Evolutionary conservation across 2,329 filamentous ascomycete genomes (phyloP).

Genomic region (Alternaria arbusti): DNA sequence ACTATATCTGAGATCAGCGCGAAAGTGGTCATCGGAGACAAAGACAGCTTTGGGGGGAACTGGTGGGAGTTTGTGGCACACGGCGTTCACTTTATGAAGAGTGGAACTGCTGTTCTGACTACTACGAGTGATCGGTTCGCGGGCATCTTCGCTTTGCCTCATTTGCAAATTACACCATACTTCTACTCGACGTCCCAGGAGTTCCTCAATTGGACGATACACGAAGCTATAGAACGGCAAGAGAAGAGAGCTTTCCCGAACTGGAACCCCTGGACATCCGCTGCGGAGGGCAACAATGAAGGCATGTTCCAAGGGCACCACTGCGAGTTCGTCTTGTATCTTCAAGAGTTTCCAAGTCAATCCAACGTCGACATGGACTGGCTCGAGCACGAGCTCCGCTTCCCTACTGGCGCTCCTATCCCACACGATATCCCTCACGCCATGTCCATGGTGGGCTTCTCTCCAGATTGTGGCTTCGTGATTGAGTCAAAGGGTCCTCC

Average conservation of each 20-base stretch:
- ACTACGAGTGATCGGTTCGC: constrained; percentile 88
- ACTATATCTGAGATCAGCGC: constrained; percentile 72
- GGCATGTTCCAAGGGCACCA: constrained; percentile 73
- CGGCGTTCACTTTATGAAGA: constrained; percentile 84
- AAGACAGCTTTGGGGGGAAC: constrained; percentile 67
- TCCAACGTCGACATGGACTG: constrained; percentile 51
- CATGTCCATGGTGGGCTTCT: constrained; percentile 68
- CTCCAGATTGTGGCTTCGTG: constrained; percentile 71
- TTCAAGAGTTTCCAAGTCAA: constrained; percentile 65
- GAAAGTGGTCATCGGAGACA: constrained; percentile 74
- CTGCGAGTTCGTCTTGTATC: constrained; percentile 88
- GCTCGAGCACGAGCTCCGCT: constrained; percentile 66
- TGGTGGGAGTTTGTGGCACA: constrained; percentile 81
- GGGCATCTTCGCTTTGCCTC: constrained; percentile 88
- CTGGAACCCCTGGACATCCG: constrained; percentile 77
- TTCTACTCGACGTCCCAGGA: constrained; percentile 56
- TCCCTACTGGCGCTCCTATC: constrained; percentile 63
- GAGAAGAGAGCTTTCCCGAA: constrained; percentile 61
- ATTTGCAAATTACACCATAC: constrained; percentile 70
- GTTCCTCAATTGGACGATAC: constrained; percentile 76
- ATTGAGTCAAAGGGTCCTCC: constrained; percentile 67
- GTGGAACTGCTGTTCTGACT: constrained; percentile 79
- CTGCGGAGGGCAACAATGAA: constrained; percentile 61
- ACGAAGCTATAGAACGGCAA: constrained; percentile 70
- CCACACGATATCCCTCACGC: constrained; percentile 59